Base-by-base conservation (phyloP, 1,139 yeast genomes). In the Diutina rugosa region DNA sequence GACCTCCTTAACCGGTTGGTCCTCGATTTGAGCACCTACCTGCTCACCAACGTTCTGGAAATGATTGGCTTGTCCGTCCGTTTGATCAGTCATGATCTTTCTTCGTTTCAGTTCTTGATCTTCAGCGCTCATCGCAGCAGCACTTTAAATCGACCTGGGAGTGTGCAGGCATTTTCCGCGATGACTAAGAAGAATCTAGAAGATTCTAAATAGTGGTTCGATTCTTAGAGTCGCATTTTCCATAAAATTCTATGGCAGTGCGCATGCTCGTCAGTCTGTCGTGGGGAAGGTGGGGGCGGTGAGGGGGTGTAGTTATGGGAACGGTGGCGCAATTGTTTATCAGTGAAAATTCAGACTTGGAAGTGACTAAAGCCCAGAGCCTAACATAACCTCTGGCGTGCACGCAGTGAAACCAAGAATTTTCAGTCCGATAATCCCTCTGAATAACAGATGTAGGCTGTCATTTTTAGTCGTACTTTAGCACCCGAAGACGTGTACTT, bases 1-100 rank as follows among this genome's bases (percentile, higher is more conserved):
- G 61, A 95, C 82, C 69, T 93, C 98, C 69, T 90, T 97, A 21
- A 93, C 96, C 6, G 97, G 96, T 63, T 90, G 95, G n/a, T 97
- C 97, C 67, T 82, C 85, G n/a, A 87, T 85, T 68, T 89, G 97
- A 9, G 74, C 73, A 4, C 45, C 53, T 44, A 49, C 53, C 21
- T 49, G 53, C 10, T 30, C 44, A 5, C 45, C 53, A 7, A 49
- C 26, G 18, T 49, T 44, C 16, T 30, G 44, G 16, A 32, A 32
- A 4, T 49, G 53, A 5, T 49, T 16, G 9, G 51, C 38, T 29
- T 12, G 38, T 26, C 32, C 14, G 14, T 16, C 16, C 6, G 35
- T 30, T 30, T 47, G 16, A 29, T 47, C 51, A 9, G 51, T n/a
- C 51, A 47, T 47, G 18, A 47, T 28, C 30, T 47, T 47, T 47